Percentiles rank a stretch among this genome's conserved stretches.
Conservation (phyloP, 441 rosid genomes). For the Kokia cookei region DNA sequence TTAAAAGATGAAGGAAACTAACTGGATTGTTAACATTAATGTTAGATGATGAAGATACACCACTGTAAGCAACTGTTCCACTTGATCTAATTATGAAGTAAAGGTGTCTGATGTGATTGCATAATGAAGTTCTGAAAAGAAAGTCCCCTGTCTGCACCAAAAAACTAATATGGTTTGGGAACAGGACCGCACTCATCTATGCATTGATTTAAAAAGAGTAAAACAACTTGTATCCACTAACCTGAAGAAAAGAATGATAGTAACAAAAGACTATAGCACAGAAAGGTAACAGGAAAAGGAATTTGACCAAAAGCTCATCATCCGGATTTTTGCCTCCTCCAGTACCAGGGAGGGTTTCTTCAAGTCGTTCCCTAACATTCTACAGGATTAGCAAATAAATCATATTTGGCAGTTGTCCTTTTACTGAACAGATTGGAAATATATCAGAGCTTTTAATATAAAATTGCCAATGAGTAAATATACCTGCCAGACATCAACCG, state of each 20-base stretch:
- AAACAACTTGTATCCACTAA: slow-evolving; percentile 17
- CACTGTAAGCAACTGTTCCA: slow-evolving; percentile 49
- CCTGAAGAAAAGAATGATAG: slow-evolving; percentile 57
- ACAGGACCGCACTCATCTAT: neutral
- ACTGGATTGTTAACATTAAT: slow-evolving; percentile 54
- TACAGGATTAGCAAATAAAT: slow-evolving; percentile 29
- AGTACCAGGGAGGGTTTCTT: slow-evolving; percentile 88
- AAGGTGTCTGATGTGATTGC: slow-evolving; percentile 59
- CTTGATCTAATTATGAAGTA: slow-evolving; percentile 50
- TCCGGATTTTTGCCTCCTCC: slow-evolving; percentile 79
- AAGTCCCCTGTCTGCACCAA: slow-evolving; percentile 50
- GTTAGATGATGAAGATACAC: slow-evolving; percentile 52
- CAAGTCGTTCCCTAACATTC: slow-evolving; percentile 65
- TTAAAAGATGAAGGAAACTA: slow-evolving; percentile 15
- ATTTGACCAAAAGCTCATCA: slow-evolving; percentile 57
- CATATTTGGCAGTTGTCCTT: neutral
- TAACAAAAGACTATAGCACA: slow-evolving; percentile 51
- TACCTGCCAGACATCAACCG: slow-evolving; percentile 98
- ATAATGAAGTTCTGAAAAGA: slow-evolving; percentile 53
- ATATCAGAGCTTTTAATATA: neutral
- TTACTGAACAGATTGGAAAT: neutral
- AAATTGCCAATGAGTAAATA: neutral
- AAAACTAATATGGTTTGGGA: slow-evolving; percentile 8
- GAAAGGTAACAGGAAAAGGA: slow-evolving; percentile 65
- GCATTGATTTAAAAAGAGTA: slow-evolving; percentile 1